Conservation (phyloP, 2,329 filamentous ascomycete genomes). For the Penicillium italicum region DNA sequence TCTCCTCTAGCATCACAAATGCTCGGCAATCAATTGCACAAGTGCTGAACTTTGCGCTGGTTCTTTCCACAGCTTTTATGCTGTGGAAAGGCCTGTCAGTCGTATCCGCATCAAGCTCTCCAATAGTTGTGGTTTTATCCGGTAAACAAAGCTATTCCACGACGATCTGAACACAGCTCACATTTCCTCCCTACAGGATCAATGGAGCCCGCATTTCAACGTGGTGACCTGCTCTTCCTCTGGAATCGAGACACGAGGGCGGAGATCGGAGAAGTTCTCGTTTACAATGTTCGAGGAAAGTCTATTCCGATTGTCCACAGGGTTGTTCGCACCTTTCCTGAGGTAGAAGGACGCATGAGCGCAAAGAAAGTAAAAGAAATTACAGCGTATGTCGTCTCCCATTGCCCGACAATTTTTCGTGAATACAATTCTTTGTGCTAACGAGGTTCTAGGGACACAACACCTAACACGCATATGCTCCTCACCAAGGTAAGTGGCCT, state of each 20-base stretch:
- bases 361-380: slow-evolving; percentile 36
- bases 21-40: slow-evolving; percentile 78
- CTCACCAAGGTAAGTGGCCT: slow-evolving; percentile 64
- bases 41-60: slow-evolving; percentile 84
- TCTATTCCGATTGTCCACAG: slow-evolving; percentile 97
- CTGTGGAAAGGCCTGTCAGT: slow-evolving; percentile 81
- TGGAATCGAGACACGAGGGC: slow-evolving; percentile 62
- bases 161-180: neutral
- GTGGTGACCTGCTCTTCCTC: slow-evolving; percentile 61
- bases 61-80: slow-evolving; percentile 62
- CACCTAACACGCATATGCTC: slow-evolving; percentile 51
- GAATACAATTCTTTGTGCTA: slow-evolving; percentile 1
- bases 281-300: slow-evolving; percentile 59
- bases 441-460: slow-evolving; percentile 21
- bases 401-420: neutral
- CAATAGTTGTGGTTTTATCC: slow-evolving; percentile 63
- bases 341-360: slow-evolving; percentile 34
- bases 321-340: slow-evolving; percentile 67
- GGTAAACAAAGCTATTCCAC: slow-evolving; percentile 32
- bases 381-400: slow-evolving; percentile 24
- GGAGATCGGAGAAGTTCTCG: slow-evolving; percentile 68
- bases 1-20: slow-evolving; percentile 58
- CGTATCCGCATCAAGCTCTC: slow-evolving; percentile 67
- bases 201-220: slow-evolving; percentile 66
- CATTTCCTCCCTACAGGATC: slow-evolving; percentile 27